Percentiles rank a stretch among this genome's conserved stretches.
These are phyloP conservation scores for Geotrichum restrictum DNA, from an alignment of 1,139 yeast species.

Conservation along the genomic window DNA sequence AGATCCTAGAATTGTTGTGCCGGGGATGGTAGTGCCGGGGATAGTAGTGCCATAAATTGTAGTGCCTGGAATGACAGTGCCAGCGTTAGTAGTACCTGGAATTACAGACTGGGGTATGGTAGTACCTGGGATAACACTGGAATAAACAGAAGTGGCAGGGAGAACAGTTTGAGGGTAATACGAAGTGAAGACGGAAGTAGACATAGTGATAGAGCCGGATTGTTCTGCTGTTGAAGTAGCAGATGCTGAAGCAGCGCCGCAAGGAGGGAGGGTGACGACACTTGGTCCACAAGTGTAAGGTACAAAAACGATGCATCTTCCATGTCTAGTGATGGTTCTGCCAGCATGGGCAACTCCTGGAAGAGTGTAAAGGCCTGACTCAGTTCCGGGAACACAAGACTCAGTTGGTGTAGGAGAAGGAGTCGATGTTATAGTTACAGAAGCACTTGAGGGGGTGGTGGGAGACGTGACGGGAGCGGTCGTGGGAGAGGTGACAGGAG, in stretches of 20 bases:
- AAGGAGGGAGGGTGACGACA: slow-evolving; percentile 21
- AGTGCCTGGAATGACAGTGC: slow-evolving; percentile 24
- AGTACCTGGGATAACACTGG: slow-evolving; percentile 25
- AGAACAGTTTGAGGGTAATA: slow-evolving; percentile 4
- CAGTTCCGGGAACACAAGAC: slow-evolving; percentile 16
- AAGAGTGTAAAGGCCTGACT: slow-evolving; percentile 15
- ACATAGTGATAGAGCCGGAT: neutral
- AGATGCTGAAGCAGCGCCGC: slow-evolving; percentile 12
- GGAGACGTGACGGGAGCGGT: slow-evolving; percentile 7
- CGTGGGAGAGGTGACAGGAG: neutral
- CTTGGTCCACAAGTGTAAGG: slow-evolving; percentile 20
- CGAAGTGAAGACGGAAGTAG: slow-evolving; percentile 6
- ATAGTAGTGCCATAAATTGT: slow-evolving; percentile 24
- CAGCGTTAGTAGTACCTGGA: slow-evolving; percentile 23
- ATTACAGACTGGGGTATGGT: slow-evolving; percentile 16
- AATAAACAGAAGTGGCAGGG: slow-evolving; percentile 14
- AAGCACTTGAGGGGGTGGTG: slow-evolving; percentile 22
- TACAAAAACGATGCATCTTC: slow-evolving; percentile 23
- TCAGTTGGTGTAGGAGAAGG: slow-evolving; percentile 21
- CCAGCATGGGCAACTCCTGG: slow-evolving; percentile 21
- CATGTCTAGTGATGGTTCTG: slow-evolving; percentile 16
- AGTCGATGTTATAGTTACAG: slow-evolving; percentile 20
- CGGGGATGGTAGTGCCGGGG: slow-evolving; percentile 19
- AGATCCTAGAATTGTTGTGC: slow-evolving; percentile 22
- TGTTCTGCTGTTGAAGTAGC: slow-evolving; percentile 6